Conservation (phyloP, 768 basidiomycete genomes). For the Amyloporia xantha region DNA sequence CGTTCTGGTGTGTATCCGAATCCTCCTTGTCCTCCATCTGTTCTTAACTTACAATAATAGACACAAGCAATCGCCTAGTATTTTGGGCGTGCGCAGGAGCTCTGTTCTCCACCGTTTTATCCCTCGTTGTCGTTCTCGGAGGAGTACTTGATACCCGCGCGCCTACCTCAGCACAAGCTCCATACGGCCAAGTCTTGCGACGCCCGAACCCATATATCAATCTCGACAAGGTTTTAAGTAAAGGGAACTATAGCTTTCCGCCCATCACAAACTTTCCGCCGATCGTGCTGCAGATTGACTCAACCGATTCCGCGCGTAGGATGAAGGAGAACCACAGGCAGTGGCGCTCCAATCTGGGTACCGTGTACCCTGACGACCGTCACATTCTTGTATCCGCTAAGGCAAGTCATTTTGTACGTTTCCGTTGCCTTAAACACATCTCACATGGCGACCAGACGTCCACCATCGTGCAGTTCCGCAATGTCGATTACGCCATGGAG, state of each 20-base stretch:
- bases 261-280: constrained; percentile 12
- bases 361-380: constrained; percentile 12
- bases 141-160: neutral
- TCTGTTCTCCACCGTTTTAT: constrained; percentile 2
- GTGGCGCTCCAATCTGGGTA: constrained; percentile 4
- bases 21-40: neutral
- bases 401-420: no score
- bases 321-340: constrained; percentile 6
- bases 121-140: neutral
- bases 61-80: constrained; percentile 1
- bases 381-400: constrained; percentile 3
- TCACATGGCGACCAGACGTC: neutral
- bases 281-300: constrained; percentile 6
- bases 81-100: constrained; percentile 7
- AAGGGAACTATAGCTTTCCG: neutral
- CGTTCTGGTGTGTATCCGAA: neutral
- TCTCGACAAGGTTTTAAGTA: constrained; percentile 4
- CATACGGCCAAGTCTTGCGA: neutral
- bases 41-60: neutral
- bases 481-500: constrained; percentile 15
- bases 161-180: neutral
- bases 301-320: constrained; percentile 2
- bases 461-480: constrained; percentile 11
- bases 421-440: no score
- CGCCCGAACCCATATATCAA: constrained; percentile 12